These are phyloP conservation scores for Ephemerocybe angulata DNA, from an alignment of 768 basidiomycete genomes.

Conservation along the genomic window DNA sequence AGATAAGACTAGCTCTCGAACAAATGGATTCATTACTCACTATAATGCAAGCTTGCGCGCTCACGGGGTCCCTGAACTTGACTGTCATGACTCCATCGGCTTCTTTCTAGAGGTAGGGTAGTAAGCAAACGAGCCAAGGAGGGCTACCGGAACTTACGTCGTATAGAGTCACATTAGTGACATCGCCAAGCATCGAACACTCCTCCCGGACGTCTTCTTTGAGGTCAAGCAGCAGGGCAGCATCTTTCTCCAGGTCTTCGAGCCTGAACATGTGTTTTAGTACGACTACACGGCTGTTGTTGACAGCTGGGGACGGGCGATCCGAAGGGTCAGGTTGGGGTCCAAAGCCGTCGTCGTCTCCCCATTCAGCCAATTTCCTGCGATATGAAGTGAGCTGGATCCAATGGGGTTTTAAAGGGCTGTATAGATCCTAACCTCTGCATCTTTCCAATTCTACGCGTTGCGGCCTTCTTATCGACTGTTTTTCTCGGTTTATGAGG, in stretches of 20 bases:
- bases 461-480: slow-evolving; percentile 73
- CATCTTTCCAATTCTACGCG: slow-evolving; percentile 79
- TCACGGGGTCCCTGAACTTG: slow-evolving; percentile 89
- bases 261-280: slow-evolving; percentile 94
- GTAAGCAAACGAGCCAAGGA: slow-evolving; percentile 1
- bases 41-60: slow-evolving; percentile 88
- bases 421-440: slow-evolving; percentile 56
- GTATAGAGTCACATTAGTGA: slow-evolving; percentile 92
- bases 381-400: neutral
- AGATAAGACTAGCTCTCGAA: neutral
- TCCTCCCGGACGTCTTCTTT: slow-evolving; percentile 97
- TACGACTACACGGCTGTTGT: slow-evolving; percentile 79
- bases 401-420: neutral
- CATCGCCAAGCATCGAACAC: slow-evolving; percentile 84
- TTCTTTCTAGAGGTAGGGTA: slow-evolving; percentile 69
- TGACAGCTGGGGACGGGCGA: slow-evolving; percentile 38
- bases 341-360: slow-evolving; percentile 90
- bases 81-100: slow-evolving; percentile 92
- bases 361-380: slow-evolving; percentile 93
- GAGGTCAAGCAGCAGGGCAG: slow-evolving; percentile 81
- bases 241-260: slow-evolving; percentile 80
- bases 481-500: slow-evolving; percentile 49
- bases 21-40: slow-evolving; percentile 32
- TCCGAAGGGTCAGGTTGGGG: slow-evolving; percentile 61
- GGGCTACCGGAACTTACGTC: slow-evolving; percentile 54